These are phyloP conservation scores for Suhomyces maxii DNA, from an alignment of 1,139 yeast species.

Conservation along the genomic window DNA sequence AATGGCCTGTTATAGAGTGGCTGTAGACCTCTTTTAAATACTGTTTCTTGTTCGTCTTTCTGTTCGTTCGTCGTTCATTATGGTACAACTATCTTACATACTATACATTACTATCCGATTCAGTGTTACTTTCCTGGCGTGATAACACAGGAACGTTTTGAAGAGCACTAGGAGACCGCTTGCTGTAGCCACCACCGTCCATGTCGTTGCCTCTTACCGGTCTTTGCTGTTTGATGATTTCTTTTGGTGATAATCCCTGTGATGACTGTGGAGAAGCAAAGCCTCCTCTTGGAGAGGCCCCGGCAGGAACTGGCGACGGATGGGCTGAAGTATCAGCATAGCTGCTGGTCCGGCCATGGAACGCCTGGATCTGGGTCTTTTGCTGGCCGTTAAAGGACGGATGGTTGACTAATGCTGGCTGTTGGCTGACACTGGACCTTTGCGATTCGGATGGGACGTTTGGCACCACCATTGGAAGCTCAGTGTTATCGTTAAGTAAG, in stretches of 20 bases:
- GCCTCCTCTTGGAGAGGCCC: constrained; percentile 15
- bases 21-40: too few relatives aligned
- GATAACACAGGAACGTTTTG: constrained; percentile 4
- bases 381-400: neutral
- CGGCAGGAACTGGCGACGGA: constrained; percentile 24
- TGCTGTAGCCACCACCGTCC: neutral
- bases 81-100: neutral
- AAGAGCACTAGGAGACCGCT: constrained; percentile 3
- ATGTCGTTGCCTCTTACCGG: constrained; percentile 4
- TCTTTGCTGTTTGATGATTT: constrained; percentile 22
- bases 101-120: neutral
- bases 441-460: constrained; percentile 25
- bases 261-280: constrained; percentile 34
- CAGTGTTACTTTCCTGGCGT: constrained; percentile 1
- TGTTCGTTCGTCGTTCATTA: neutral
- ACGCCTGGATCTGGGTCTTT: constrained; percentile 1
- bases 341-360: constrained; percentile 10
- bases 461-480: constrained; percentile 41
- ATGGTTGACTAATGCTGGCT: neutral
- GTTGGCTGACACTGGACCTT: neutral
- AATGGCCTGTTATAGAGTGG: too few relatives aligned
- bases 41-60: neutral
- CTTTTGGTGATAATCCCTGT: constrained; percentile 37
- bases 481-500: constrained; percentile 47
- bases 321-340: constrained; percentile 18